phyloP scores from a whole-genome alignment of 441 rosid species.

The Corymbia citriodora region DNA sequence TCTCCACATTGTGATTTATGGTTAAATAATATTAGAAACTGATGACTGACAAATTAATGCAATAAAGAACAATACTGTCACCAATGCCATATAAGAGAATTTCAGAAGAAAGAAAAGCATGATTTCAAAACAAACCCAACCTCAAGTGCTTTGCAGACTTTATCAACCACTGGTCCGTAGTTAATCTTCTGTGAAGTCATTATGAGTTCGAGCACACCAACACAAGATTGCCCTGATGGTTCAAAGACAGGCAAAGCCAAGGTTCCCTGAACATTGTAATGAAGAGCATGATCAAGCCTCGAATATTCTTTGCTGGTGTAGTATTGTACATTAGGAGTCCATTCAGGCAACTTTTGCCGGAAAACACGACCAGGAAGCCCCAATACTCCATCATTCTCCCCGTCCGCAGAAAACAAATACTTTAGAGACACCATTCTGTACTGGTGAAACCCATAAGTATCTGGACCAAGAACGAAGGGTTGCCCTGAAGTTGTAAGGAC shows the following conservation, averaged over 20 bases:
- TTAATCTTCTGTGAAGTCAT: slow-evolving; percentile 83
- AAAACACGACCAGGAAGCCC: slow-evolving; percentile 98
- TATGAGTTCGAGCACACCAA: slow-evolving; percentile 87
- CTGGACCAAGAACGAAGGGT: slow-evolving; percentile 80
- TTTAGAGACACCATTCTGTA: slow-evolving; percentile 79
- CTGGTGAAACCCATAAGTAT: slow-evolving; percentile 62
- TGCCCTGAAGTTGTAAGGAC: slow-evolving; percentile 85
- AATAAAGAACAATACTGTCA: neutral
- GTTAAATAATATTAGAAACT: neutral
- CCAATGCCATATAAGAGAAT: neutral
- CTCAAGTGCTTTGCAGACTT: slow-evolving; percentile 98
- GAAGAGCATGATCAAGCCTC: slow-evolving; percentile 70
- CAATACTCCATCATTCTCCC: slow-evolving; percentile 54
- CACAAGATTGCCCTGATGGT: slow-evolving; percentile 67
- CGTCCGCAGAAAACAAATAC: slow-evolving; percentile 72
- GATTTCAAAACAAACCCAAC: slow-evolving; percentile 37
- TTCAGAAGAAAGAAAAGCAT: neutral
- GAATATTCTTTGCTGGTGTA: slow-evolving; percentile 78
- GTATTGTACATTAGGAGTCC: slow-evolving; percentile 94
- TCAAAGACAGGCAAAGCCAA: slow-evolving; percentile 95
- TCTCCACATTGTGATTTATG: slow-evolving; percentile 1
- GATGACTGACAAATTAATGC: neutral
- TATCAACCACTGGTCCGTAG: slow-evolving; percentile 91
- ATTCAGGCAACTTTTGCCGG: slow-evolving; percentile 71
- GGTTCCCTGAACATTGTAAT: slow-evolving; percentile 70